Conservation (phyloP, 768 basidiomycete species). For the Phaffia tasmanica region DNA sequence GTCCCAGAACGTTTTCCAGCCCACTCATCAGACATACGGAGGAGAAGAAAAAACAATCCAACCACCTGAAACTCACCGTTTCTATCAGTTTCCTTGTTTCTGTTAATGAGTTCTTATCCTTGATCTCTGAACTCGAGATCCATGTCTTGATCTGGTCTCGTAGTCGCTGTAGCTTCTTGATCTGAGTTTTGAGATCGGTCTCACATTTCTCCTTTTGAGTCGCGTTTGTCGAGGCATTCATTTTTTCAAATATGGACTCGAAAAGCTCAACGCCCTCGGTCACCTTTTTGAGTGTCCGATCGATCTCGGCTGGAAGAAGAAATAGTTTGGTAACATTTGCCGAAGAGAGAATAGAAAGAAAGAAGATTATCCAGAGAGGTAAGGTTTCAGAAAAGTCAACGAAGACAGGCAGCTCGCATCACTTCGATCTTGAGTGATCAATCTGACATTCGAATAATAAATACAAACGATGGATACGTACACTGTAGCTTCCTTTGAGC, state of each 20-base stretch:
- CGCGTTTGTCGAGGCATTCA: conserved; percentile 87
- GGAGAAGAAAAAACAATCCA: neutral
- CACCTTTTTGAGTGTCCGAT: conserved; percentile 96
- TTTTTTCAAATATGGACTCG: conserved; percentile 83
- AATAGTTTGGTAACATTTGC: neutral
- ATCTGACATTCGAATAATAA: neutral
- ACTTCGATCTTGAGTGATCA: neutral
- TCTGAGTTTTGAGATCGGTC: conserved; percentile 90
- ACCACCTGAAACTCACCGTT: conserved; percentile 51
- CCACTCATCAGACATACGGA: neutral
- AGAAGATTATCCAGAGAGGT: too few relatives aligned
- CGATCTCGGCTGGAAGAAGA: conserved; percentile 71
- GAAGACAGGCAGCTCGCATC: neutral
- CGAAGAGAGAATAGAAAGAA: neutral
- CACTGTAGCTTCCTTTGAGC: conserved; percentile 4
- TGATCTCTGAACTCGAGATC: conserved; percentile 95
- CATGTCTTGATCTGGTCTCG: conserved; percentile 88
- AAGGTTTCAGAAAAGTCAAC: too few relatives aligned
- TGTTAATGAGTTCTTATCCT: conserved; percentile 85
- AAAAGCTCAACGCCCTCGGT: conserved; percentile 63
- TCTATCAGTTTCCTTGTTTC: conserved; percentile 95
- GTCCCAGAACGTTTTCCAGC: neutral
- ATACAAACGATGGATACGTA: neutral
- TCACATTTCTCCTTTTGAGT: conserved; percentile 42
- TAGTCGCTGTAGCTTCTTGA: conserved; percentile 81